Percentiles rank a stretch among this genome's conserved stretches.
Conservation (phyloP, 192 early-diverging fungal species). For the Cladochytrium replicatum region DNA sequence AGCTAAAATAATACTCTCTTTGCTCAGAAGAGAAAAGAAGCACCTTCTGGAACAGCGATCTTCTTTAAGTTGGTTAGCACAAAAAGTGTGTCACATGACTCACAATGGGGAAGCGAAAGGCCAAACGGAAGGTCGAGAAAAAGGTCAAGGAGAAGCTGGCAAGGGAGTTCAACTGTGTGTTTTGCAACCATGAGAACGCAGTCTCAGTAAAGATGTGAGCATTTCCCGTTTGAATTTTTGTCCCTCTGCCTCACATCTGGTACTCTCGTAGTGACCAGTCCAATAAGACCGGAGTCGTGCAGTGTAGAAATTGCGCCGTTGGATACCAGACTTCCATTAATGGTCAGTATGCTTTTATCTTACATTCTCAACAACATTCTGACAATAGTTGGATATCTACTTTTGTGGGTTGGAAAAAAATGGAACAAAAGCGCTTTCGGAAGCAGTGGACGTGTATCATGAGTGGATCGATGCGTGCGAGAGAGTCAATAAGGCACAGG, state of each 20-base stretch:
- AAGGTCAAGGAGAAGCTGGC: constrained; percentile 57
- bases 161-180: constrained; percentile 68
- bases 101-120: constrained; percentile 65
- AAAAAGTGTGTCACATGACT: too few relatives aligned
- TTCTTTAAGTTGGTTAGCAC: too few relatives aligned
- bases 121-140: constrained; percentile 58
- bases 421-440: constrained; percentile 49
- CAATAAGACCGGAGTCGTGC: constrained; percentile 63
- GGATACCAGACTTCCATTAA: constrained; percentile 63
- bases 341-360: constrained; percentile 23
- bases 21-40: too few relatives aligned
- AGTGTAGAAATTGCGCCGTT: constrained; percentile 70
- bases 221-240: neutral
- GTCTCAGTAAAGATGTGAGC: constrained; percentile 63
- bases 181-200: constrained; percentile 81
- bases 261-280: constrained; percentile 40
- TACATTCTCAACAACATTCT: too few relatives aligned
- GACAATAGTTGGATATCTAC: too few relatives aligned
- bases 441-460: constrained; percentile 80
- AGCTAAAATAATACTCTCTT: too few relatives aligned
- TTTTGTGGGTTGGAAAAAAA: too few relatives aligned
- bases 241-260: neutral
- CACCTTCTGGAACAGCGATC: too few relatives aligned
- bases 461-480: constrained; percentile 86
- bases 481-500: constrained; percentile 40